Base-by-base conservation (phyloP, 176 grass and related monocot genomes). In the sorghum (Sorghum bicolor) region DNA sequence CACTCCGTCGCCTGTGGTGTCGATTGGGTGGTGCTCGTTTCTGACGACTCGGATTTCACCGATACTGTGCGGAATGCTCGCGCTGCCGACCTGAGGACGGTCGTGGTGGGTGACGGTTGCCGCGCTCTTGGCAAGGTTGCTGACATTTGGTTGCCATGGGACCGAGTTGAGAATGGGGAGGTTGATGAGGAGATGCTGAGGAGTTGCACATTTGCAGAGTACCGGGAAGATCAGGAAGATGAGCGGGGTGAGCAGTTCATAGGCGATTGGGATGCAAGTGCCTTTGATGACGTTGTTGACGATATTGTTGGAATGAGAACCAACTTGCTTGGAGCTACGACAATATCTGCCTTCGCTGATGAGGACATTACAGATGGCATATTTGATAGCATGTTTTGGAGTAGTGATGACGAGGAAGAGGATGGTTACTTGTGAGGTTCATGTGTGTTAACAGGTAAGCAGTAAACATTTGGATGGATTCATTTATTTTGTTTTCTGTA, bases 101-200 rank as follows among this genome's bases (percentile, higher is more conserved):
- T 90, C 4, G 96, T 98, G 79, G 73, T 95, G 50, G 93, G 96
- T 11, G 96, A 98, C 2, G 89, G 72, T 8, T 88, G 86, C 67
- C 91, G 62, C 3, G 87, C 87, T 8, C 87, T 98, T 3, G 85
- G 93, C 9, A 78, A 68, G 38, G 82, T 84, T 41, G 91, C 96
- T 45, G 91, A 95, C 66, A 88, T 98, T 79, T 95, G 96, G 96
- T 76, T 98, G 64, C 89, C 95, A 73, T 95, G 95, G 95, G 84
- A 86, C 19, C 70, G 75, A 10, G 92, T 98, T 2, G 91, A 95
- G 80, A 95, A 85, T 45, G 96, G 96, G 73, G 82, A 95, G 52
- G 84, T 98, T 64, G 90, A 87, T 34, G 85, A 92, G 79, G 91
- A 92, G 44, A 47, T 91, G 67, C 36, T 98, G 89, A 65, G 79